These are phyloP conservation scores for Kwoniella mangroviensis DNA, from an alignment of 768 basidiomycete genomes.

Conservation along the genomic window DNA sequence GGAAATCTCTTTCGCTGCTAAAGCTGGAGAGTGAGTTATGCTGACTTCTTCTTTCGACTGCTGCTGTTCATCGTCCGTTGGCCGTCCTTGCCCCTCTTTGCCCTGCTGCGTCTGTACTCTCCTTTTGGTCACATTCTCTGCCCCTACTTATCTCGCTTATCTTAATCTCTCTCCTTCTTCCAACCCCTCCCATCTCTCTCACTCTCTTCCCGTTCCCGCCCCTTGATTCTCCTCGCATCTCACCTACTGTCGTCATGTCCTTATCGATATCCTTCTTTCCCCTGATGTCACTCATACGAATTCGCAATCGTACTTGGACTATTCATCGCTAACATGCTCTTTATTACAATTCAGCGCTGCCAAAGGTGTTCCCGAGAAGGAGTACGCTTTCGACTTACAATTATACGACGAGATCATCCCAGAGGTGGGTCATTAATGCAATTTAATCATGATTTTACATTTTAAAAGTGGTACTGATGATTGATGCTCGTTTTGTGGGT, in stretches of 20 bases:
- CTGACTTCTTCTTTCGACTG: neutral
- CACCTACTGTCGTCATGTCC: neutral
- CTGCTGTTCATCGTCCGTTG: neutral
- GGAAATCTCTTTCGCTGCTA: conserved; percentile 58
- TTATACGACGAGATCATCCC: conserved; percentile 76
- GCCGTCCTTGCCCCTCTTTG: no score
- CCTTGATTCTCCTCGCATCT: neutral
- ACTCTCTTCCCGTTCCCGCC: neutral
- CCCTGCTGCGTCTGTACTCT: no score
- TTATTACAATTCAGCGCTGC: conserved; percentile 44
- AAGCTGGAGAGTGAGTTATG: conserved; percentile 54
- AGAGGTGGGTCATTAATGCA: conserved; percentile 64
- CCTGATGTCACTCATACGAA: neutral
- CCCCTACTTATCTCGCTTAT: no score
- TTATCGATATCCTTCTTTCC: neutral
- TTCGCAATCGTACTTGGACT: neutral
- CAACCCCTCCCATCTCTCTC: neutral
- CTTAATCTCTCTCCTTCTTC: neutral
- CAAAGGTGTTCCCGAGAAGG: conserved; percentile 63
- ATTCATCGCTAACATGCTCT: neutral
- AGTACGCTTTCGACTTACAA: conserved; percentile 76
- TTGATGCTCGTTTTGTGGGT: conserved; percentile 7
- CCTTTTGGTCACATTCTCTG: no score
- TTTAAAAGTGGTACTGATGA: no score
- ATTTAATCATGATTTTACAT: neutral